These are phyloP conservation scores for Trichosporon asahii DNA, from an alignment of 1,284 basidiomycete species.

Conservation along the genomic window DNA sequence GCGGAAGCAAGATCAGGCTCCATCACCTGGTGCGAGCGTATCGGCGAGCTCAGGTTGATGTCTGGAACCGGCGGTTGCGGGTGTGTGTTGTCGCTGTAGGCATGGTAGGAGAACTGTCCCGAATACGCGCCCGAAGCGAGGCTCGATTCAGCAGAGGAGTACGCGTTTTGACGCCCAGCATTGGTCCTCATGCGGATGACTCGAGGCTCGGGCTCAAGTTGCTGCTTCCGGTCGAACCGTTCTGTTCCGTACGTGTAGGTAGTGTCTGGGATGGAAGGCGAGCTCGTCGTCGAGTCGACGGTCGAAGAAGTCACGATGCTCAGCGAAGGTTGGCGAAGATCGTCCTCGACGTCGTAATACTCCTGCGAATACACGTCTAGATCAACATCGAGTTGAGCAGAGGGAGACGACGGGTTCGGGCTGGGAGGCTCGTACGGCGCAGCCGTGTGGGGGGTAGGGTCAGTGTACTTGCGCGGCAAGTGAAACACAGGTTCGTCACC, in stretches of 20 bases:
- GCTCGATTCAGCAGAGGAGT: slow-evolving; percentile 48
- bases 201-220: slow-evolving; percentile 33
- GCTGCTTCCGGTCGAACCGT: slow-evolving; percentile 27
- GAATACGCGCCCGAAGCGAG: slow-evolving; percentile 43
- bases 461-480: slow-evolving; percentile 42
- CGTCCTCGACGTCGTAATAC: slow-evolving; percentile 30
- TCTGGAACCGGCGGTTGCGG: slow-evolving; percentile 41
- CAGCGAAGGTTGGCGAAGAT: slow-evolving; percentile 41
- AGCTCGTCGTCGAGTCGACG: slow-evolving; percentile 40
- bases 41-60: slow-evolving; percentile 9
- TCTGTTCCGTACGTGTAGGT: slow-evolving; percentile 35
- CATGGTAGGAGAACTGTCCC: slow-evolving; percentile 40
- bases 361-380: slow-evolving; percentile 41
- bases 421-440: slow-evolving; percentile 19
- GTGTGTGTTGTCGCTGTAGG: slow-evolving; percentile 32
- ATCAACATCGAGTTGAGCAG: slow-evolving; percentile 39
- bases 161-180: slow-evolving; percentile 41
- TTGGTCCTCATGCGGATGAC: slow-evolving; percentile 34
- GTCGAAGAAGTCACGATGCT: slow-evolving; percentile 50
- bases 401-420: slow-evolving; percentile 13
- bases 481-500: slow-evolving; percentile 27
- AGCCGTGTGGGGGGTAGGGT: slow-evolving; percentile 33
- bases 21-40: neutral
- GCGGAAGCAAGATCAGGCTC: neutral
- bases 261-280: slow-evolving; percentile 34